These are phyloP conservation scores for Irineochytrium annulatum DNA, from an alignment of 192 early-diverging fungal species.

Conservation along the genomic window DNA sequence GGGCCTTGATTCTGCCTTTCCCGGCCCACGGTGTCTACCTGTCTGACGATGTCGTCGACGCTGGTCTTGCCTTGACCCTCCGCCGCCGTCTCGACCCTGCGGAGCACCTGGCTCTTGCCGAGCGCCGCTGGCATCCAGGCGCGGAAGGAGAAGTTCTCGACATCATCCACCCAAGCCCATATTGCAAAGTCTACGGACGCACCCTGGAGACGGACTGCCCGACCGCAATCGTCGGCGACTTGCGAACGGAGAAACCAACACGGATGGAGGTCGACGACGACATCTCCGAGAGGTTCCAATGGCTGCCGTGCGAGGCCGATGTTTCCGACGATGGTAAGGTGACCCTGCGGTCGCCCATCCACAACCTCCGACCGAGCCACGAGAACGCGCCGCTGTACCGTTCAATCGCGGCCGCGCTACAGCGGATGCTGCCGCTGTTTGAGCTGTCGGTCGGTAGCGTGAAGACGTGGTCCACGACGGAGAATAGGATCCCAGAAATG, in stretches of 20 bases:
- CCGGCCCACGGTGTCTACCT: no score
- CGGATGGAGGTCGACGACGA: background rate
- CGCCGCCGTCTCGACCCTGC: background rate
- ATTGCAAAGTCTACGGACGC: conserved; percentile 26
- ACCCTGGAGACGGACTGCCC: conserved; percentile 1
- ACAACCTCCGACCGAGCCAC: conserved; percentile 59
- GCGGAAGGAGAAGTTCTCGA: conserved; percentile 42
- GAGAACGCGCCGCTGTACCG: conserved; percentile 48
- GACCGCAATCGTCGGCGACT: conserved; percentile 7
- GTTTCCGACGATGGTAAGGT: conserved; percentile 46
- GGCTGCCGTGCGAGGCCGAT: conserved; percentile 65
- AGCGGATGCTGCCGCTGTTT: conserved; percentile 60
- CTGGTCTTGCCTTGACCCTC: no score
- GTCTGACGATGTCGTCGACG: no score
- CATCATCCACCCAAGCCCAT: conserved; percentile 53
- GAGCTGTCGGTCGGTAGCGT: conserved; percentile 30
- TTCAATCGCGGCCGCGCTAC: conserved; percentile 47
- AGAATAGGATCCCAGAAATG: conserved; percentile 1
- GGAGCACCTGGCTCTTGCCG: conserved; percentile 13
- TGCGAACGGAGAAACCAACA: background rate
- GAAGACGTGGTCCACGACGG: background rate
- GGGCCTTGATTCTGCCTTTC: no score
- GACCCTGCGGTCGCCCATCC: conserved; percentile 62
- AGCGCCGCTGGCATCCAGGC: conserved; percentile 45
- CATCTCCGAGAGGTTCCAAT: conserved; percentile 41